Evolutionary conservation across 2,329 filamentous ascomycete species (phyloP), one percentile per base, ranked within the genome.

Genomic region (Paecilomyces variotii): DNA sequence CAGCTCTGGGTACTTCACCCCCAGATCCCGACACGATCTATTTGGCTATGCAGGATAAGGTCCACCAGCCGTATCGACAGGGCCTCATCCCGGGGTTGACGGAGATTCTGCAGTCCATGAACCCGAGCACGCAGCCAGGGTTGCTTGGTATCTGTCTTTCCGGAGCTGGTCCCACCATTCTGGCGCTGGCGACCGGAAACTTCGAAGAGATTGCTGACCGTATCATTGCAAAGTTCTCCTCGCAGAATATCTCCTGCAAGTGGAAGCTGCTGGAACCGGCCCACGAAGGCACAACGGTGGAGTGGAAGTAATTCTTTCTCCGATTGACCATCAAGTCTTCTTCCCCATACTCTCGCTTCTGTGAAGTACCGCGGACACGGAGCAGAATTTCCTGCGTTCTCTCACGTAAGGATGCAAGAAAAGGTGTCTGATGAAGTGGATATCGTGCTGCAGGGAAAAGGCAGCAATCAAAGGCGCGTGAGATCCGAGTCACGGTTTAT

Each of bases 41-140:
- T 78, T 86, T 95, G 54, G 93, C 92, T 53, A 99, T 99, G 94
- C 94, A 97, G 78, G 94, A 99, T 79, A 96, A 92, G 77, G 86
- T 99, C 61, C 94, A 99, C 78, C 94, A 99, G 76, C 94, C 91
- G 51, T 97, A 99, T 79, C 88, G 94, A 57, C 88, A 94, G 76
- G 88, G 84, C 1, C 84, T 99, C 62, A 96, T 99, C 65, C 94
- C 94, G 0, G 94, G 93, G 0, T 82, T 99, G 59, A 88, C 89
- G 14, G 89, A 96, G 71, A 93, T 99, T 57, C 85, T 99, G 56
- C 85, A 91, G 72, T 93, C 88, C 60, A 92, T 97, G 80, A 96
- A 90, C 10, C 94, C 93, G 28, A 84, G 85, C 69, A 88, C 88
- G 4, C 91, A 97, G 72, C 87, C 89, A 1, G 94, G 94, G 4